Evolutionary conservation across 805 yeast genomes (phyloP).

Genomic region (Metschnikowia cubensis): DNA sequence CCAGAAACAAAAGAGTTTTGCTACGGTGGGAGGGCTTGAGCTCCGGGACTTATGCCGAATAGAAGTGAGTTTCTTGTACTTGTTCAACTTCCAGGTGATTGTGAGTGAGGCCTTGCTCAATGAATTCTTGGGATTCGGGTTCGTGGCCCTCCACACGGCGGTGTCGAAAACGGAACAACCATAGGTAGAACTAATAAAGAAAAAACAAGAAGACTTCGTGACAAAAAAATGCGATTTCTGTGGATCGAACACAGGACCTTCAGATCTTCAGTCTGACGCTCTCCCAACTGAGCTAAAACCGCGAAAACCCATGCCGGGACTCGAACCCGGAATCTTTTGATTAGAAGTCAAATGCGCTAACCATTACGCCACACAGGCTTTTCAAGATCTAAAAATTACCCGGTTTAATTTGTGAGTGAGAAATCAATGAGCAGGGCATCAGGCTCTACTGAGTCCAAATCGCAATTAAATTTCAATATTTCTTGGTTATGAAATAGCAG

Average conservation of each 20-base stretch:
- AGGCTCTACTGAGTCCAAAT: too few species aligned
- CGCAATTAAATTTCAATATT: too few species aligned
- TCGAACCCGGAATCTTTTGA: slow-evolving; percentile 21
- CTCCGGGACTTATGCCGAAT: slow-evolving; percentile 42
- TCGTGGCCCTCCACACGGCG: slow-evolving; percentile 25
- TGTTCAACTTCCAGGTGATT: slow-evolving; percentile 47
- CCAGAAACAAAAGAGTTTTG: slow-evolving; percentile 39
- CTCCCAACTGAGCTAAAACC: slow-evolving; percentile 33
- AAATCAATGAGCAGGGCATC: too few species aligned
- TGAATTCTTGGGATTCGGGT: slow-evolving; percentile 30
- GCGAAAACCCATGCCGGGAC: slow-evolving; percentile 22
- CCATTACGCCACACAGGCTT: slow-evolving; percentile 21
- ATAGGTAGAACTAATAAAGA: too few species aligned
- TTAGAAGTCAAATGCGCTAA: slow-evolving; percentile 21
- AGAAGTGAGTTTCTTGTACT: slow-evolving; percentile 48
- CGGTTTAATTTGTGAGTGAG: too few species aligned
- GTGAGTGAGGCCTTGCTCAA: slow-evolving; percentile 35
- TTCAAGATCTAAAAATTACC: fast-evolving
- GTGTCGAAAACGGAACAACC: not conserved
- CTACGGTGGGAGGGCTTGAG: slow-evolving; percentile 44
- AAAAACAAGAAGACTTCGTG: too few species aligned
- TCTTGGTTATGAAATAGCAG: too few species aligned
- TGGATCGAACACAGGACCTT: slow-evolving; percentile 23
- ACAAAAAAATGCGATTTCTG: slow-evolving; percentile 16
- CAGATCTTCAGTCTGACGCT: slow-evolving; percentile 29